Conservation (phyloP, 352 stramenopile species). For the Pythium brassicae region DNA sequence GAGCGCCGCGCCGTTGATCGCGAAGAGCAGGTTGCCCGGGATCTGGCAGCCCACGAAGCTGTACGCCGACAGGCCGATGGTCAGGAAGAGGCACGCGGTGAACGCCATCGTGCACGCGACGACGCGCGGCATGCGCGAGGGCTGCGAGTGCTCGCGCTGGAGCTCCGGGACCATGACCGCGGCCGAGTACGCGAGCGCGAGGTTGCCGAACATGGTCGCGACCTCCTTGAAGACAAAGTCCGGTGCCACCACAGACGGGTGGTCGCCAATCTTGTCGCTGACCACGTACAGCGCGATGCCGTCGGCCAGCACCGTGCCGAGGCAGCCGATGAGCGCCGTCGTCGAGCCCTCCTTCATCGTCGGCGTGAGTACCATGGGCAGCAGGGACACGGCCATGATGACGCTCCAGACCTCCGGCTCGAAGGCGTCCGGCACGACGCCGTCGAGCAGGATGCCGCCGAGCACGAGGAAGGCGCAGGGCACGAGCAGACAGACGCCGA, state of each 20-base stretch:
- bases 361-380: slow-evolving; percentile 34
- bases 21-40: slow-evolving; percentile 47
- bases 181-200: slow-evolving; percentile 49
- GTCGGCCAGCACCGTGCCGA: slow-evolving; percentile 43
- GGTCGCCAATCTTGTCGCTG: slow-evolving; percentile 25
- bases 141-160: slow-evolving; percentile 41
- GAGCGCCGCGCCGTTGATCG: slow-evolving; percentile 29
- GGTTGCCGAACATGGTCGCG: slow-evolving; percentile 39
- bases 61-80: slow-evolving; percentile 29
- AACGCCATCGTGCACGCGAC: slow-evolving; percentile 32
- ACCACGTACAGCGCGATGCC: slow-evolving; percentile 30
- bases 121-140: slow-evolving; percentile 41
- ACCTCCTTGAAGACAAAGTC: slow-evolving; percentile 37
- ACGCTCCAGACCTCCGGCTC: slow-evolving; percentile 37
- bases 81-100: slow-evolving; percentile 39
- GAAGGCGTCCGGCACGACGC: slow-evolving; percentile 50
- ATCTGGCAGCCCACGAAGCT: slow-evolving; percentile 37
- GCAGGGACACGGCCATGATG: slow-evolving; percentile 32
- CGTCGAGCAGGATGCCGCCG: slow-evolving; percentile 37
- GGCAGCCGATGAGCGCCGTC: slow-evolving; percentile 29
- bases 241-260: slow-evolving; percentile 25
- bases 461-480: slow-evolving; percentile 51
- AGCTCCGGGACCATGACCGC: slow-evolving; percentile 45
- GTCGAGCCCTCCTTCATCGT: slow-evolving; percentile 40
- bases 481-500: slow-evolving; percentile 41